Evolutionary conservation across 1,139 yeast genomes (phyloP), one percentile per base, ranked within the genome.

Genomic region (Geotrichum bryndzae): DNA sequence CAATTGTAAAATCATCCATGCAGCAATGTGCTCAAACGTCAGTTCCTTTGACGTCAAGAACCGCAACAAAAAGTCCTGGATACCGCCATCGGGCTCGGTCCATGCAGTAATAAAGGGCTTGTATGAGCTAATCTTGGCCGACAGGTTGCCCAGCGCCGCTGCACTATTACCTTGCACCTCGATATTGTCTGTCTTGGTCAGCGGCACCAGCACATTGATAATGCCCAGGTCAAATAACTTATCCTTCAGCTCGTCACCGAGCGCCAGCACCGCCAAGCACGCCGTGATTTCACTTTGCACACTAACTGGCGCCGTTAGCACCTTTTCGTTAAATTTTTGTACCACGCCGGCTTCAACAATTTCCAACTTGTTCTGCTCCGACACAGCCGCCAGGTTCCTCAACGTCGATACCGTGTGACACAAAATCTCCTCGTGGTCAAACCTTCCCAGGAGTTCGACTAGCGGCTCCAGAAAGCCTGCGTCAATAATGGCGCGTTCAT

Each of bases 141-240:
- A 90, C 69, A 94, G 79, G 73, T 94, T 94, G 31, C 99, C 99
- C 68, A 94, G 81, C 1, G 99, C 99, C 33, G 99, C 99, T 27
- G 98, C 99, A 2, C 97, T 89, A 74, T 95, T 94, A 62, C 99
- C 99, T 75, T 97, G 95, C 25, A 94, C 98, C 76, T 95, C 99
- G 65, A 94, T 90, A 72, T 91, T 91, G 64, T 84, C 84, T 57
- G 96, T 88, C 68, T 85, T 86, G 1, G 99, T 94, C 73, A 95
- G 82, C 27, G 98, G 98, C 65, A 94, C 87, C 66, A 94, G 82
- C 52, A 91, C 97, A 69, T 90, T 94, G 66, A 92, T 83, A 60
- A 95, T 87, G 61, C 91, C 94, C 69, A 92, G 82, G 66, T 90
- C 90, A 67, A 94, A 84, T 70, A 94, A 81, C 70, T 88, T 88